Conservation (phyloP, 768 basidiomycete genomes). For the Lentinula aciculospora region DNA sequence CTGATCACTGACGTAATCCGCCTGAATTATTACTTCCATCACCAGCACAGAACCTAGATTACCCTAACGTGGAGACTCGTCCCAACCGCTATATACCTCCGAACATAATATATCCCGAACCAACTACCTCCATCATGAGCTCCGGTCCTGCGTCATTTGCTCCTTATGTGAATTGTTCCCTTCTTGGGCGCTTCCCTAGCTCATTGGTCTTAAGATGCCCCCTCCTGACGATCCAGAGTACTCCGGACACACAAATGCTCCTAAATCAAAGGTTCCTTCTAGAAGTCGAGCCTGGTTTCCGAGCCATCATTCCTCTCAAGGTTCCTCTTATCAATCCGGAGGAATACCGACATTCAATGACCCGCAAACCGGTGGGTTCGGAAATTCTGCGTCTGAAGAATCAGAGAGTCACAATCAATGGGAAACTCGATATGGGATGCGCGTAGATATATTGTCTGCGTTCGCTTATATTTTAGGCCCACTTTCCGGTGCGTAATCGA, state of each 20-base stretch:
- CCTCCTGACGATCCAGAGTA: conserved; percentile 50
- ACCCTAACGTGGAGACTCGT: too few species aligned
- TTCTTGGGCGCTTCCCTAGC: not conserved
- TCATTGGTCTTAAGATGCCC: conserved; percentile 34
- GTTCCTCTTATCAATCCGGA: conserved; percentile 65
- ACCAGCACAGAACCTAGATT: too few species aligned
- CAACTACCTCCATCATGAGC: not conserved
- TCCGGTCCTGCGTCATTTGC: conserved; percentile 47
- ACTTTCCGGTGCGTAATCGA: conserved; percentile 48
- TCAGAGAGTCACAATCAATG: conserved; percentile 48
- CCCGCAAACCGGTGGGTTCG: conserved; percentile 30
- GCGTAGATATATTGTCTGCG: conserved; percentile 64
- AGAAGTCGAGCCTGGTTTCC: conserved; percentile 49
- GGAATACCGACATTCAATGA: conserved; percentile 53
- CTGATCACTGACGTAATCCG: not conserved
- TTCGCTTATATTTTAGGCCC: conserved; percentile 66
- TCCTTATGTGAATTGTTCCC: conserved; percentile 42
- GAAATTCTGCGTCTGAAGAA: conserved; percentile 27
- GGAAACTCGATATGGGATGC: conserved; percentile 64
- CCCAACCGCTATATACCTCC: not conserved
- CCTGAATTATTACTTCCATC: not conserved
- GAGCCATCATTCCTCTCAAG: conserved; percentile 20
- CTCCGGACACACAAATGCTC: conserved; percentile 11
- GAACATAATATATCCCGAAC: not conserved
- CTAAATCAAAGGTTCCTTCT: conserved; percentile 18